Conservation (phyloP, 768 basidiomycete species). For the Pulveroboletus sp. region DNA sequence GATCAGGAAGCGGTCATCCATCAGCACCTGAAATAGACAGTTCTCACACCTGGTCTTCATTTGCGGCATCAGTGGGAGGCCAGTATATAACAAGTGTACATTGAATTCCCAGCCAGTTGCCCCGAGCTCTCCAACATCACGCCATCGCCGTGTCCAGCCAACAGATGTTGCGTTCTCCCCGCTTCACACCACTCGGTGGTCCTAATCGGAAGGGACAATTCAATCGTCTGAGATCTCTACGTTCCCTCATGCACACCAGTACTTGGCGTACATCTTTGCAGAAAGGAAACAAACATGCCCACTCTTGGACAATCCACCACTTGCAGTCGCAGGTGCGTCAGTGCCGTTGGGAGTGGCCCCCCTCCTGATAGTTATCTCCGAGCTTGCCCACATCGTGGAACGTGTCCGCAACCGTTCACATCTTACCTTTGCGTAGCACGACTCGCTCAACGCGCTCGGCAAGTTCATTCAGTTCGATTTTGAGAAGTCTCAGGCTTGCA, state of each 20-base stretch:
- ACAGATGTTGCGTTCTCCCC: neutral
- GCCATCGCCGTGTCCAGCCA: neutral
- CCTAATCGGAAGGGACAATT: neutral
- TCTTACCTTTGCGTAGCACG: conserved; percentile 6
- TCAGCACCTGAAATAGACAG: no score
- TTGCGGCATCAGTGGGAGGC: no score
- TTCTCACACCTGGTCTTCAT: no score
- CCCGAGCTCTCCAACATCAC: neutral
- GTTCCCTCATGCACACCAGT: conserved; percentile 25
- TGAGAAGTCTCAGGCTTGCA: conserved; percentile 1
- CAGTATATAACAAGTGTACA: no score
- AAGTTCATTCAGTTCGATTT: neutral
- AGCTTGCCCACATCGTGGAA: conserved; percentile 5
- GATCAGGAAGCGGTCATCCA: no score
- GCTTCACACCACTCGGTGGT: neutral
- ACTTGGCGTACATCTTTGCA: conserved; percentile 11
- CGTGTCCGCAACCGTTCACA: conserved; percentile 5
- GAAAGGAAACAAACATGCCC: neutral
- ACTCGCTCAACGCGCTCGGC: conserved; percentile 4
- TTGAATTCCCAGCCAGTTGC: no score
- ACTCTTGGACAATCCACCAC: neutral
- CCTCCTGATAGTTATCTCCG: neutral
- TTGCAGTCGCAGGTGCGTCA: conserved; percentile 1
- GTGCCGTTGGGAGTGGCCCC: neutral
- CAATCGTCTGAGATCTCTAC: neutral